Evolutionary conservation across 2,329 filamentous ascomycete genomes (phyloP), one percentile per base, ranked within the genome.

Genomic region (Alternaria consortialis): DNA sequence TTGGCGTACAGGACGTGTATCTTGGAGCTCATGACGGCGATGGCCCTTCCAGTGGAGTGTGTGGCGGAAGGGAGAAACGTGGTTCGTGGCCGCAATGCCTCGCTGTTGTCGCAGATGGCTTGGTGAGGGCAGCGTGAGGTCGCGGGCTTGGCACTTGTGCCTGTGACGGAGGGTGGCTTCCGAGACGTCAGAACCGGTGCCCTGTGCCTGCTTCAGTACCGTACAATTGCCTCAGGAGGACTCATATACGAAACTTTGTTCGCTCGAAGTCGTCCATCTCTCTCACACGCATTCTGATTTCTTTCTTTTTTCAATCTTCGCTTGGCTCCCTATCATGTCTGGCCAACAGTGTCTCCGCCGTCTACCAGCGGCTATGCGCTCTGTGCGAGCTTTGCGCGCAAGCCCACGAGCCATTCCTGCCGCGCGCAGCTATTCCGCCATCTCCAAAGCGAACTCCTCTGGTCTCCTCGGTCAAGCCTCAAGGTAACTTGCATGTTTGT

Each of bases 21-120:
- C 66, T 76, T 77, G 67, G 78, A 75, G 69, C 80, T 80, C 80
- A 82, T 82, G 61, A 63, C 72, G 70, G 67, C 61, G 48, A 56
- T 46, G 57, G 39, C 56, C 56, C 58, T 63, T 57, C 58, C 63
- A 51, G 46, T 58, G 50, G 64, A 56, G 63, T 58, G 60, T 29
- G 64, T 54, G 58, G 58, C 58, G 60, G 58, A 62, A 58, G 56
- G 62, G 36, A 31, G 34, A 15, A 54, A 34, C 56, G 62, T 59
- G 53, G 36, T 53, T 56, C 53, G 67, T 64, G 67, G 69, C 65
- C 68, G 73, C 72, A 75, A 75, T 76, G 72, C 66, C 67, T 71
- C 62, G 66, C 64, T 53, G 60, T 68, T 56, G 66, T 60, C 52
- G 61, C 55, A 36, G 62, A 55, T n/a, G 56, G 36, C 44, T 46